Evolutionary conservation across 331 rosid genomes (phyloP).

Genomic region (Prunus yedoensis): DNA sequence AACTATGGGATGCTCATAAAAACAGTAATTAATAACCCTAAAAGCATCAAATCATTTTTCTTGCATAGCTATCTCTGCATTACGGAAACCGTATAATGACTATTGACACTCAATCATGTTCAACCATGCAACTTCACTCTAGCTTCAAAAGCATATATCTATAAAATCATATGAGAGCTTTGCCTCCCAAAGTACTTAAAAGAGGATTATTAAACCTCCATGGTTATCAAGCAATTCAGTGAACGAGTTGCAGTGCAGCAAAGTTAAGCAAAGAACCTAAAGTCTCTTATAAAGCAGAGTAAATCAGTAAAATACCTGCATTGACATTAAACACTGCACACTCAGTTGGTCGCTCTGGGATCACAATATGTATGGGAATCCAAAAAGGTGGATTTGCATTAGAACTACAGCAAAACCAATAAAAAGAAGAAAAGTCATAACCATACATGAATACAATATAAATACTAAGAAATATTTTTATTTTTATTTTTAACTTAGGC

Average conservation of each 20-base stretch:
- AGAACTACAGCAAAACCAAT: constrained; percentile 47
- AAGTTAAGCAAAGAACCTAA: constrained; percentile 2
- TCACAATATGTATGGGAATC: constrained; percentile 90
- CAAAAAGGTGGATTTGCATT: constrained; percentile 82
- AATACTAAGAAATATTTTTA: not conserved
- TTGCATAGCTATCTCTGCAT: no score
- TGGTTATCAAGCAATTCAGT: not conserved
- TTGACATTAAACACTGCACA: constrained; percentile 78
- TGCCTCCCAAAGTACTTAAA: not conserved
- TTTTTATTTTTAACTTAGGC: not conserved
- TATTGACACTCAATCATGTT: not conserved
- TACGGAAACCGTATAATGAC: no score
- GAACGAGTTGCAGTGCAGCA: not conserved
- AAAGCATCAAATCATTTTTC: no score
- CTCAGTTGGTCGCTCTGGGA: constrained; percentile 97
- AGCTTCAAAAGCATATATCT: not conserved
- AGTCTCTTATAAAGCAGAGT: not conserved
- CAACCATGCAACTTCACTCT: not conserved
- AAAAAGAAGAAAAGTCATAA: constrained; percentile 9
- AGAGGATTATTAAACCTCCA: not conserved
- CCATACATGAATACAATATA: not conserved
- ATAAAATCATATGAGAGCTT: not conserved
- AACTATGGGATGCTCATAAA: not conserved
- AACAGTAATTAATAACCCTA: no score
- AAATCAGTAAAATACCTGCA: constrained; percentile 59